phyloP scores from a whole-genome alignment of 129 eudicot genomes.

The Scalesia atractyloides region DNA sequence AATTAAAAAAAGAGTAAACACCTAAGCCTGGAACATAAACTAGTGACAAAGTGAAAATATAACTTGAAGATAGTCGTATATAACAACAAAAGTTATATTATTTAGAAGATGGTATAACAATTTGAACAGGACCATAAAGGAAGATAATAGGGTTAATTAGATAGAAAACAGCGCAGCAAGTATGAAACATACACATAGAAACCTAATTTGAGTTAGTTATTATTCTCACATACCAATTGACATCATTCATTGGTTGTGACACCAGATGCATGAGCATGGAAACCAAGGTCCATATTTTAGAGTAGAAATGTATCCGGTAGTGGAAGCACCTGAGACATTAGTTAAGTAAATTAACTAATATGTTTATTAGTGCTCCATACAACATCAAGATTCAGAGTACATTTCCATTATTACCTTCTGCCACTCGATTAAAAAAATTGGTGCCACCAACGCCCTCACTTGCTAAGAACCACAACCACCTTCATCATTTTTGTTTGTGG shows the following conservation, averaged over 20 bases:
- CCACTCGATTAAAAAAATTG: conserved; percentile 63
- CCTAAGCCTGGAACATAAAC: too few species aligned
- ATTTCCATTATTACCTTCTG: conserved; percentile 53
- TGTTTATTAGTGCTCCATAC: background rate
- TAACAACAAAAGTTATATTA: too few species aligned
- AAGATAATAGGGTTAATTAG: too few species aligned
- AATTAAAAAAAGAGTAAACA: too few species aligned
- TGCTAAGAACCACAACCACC: conserved; percentile 85
- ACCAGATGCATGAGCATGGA: conserved; percentile 96
- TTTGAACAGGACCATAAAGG: too few species aligned
- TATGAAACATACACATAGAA: too few species aligned
- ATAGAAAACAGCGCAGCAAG: too few species aligned
- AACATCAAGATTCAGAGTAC: background rate
- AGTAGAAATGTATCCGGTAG: conserved; percentile 78
- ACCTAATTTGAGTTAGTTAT: too few species aligned
- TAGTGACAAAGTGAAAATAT: too few species aligned
- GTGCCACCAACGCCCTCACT: conserved; percentile 89
- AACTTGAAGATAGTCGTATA: too few species aligned
- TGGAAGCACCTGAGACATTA: conserved; percentile 58
- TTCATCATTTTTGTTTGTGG: conserved; percentile 79
- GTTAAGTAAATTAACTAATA: conserved; percentile 19
- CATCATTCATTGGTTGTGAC: conserved; percentile 98
- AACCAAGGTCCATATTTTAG: conserved; percentile 88
- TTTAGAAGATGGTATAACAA: too few species aligned
- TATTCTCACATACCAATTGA: conserved; percentile 35